Conservation (phyloP, 106 monocot genomes). For the Allium cepa region DNA sequence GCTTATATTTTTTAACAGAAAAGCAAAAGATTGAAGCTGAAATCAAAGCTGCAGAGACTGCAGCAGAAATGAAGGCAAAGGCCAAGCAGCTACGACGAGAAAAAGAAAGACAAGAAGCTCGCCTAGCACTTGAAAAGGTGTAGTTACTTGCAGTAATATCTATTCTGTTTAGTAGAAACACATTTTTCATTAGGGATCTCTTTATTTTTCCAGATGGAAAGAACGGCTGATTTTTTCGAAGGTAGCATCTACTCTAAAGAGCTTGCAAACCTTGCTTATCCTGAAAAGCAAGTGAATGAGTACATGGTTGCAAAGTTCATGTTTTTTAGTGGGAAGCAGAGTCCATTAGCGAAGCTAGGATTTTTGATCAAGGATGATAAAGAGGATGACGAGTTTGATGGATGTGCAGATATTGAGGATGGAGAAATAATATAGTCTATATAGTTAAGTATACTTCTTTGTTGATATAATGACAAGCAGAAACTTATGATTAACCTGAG, state of each 20-base stretch:
- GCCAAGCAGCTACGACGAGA: slow-evolving; percentile 42
- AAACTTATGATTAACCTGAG: too few species aligned
- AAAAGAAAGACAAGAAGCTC: slow-evolving; percentile 57
- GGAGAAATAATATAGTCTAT: slow-evolving; percentile 13
- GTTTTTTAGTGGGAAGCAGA: slow-evolving; percentile 16
- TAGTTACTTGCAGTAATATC: not conserved
- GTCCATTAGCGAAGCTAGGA: slow-evolving; percentile 41
- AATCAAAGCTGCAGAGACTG: slow-evolving; percentile 35
- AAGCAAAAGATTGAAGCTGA: slow-evolving; percentile 48
- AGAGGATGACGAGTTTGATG: slow-evolving; percentile 28
- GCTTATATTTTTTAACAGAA: slow-evolving; percentile 23
- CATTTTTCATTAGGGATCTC: not conserved
- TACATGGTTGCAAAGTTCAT: slow-evolving; percentile 9
- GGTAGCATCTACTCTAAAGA: slow-evolving; percentile 29
- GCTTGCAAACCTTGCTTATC: slow-evolving; percentile 24
- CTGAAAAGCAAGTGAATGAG: not conserved
- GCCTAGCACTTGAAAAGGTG: slow-evolving; percentile 53
- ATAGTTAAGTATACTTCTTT: too few species aligned
- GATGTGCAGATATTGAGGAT: slow-evolving; percentile 23
- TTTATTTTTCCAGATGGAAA: slow-evolving; percentile 42
- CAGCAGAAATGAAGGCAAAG: slow-evolving; percentile 31
- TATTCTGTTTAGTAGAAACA: not conserved
- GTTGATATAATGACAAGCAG: too few species aligned
- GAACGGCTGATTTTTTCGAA: slow-evolving; percentile 51
- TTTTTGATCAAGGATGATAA: slow-evolving; percentile 48